Evolutionary conservation across 2,329 filamentous ascomycete genomes (phyloP), one percentile per base, ranked within the genome.

Genomic region (Leptographium procerum): DNA sequence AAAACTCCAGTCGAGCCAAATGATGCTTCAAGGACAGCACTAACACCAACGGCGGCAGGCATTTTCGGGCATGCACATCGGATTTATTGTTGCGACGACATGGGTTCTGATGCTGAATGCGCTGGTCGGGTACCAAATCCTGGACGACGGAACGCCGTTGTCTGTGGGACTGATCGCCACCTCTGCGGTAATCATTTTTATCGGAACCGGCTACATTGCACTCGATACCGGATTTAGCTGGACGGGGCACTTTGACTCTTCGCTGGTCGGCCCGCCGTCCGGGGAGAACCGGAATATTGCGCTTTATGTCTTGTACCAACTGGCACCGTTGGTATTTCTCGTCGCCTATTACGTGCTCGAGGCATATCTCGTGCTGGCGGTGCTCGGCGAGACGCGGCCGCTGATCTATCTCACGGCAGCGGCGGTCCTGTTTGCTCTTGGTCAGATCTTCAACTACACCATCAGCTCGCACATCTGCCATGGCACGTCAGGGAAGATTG

Each of bases 361-460:
- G 71, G 73, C 86, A 0, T 79, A 94, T 61, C 80, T 99, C 47
- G 94, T 99, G 31, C 74, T 97, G 34, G 82, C 86, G 61, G 82
- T 99, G 9, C 83, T 99, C 1, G 91, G 91, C 60, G 94, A 99
- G 75, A 81, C 81, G 63, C 86, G 89, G 61, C 94, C 94, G n/a
- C 92, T 99, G 90, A 80, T 94, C 60, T 96, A 94, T 70, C 82
- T 97, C 24, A 72, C 77, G 2, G 79, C 75, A 1, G 91, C 92
- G 0, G 85, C 80, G 2, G 65, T 97, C 2, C 78, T 96, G 19
- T 99, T 99, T 69, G 91, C 89, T 29, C 81, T 95, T 59, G 92
- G 91, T 22, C 94, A 99, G 69, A 82, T 99, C 63, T 99, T 99
- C 81, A 89, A 96, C 75, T 99, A 96, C 70, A 88, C 91, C 59